Evolutionary conservation across 179 eudicot species (phyloP), one percentile per base, ranked within the genome.

Genomic region (Sideroxylon spinosum): DNA sequence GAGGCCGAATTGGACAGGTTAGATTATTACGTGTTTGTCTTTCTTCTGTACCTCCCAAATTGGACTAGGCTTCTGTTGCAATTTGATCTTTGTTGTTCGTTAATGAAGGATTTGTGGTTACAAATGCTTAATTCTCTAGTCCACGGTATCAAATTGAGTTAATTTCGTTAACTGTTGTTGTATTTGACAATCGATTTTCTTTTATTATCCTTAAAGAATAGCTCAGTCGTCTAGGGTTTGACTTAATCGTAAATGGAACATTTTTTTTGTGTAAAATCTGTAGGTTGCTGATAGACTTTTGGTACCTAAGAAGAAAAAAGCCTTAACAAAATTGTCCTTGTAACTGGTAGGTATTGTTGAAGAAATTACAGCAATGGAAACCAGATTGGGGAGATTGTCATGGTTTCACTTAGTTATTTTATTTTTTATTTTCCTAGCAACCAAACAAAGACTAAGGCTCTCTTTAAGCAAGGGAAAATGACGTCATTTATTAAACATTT

Each of bases 1-100:
- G 62, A 84, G 72, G 82, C 82, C 88, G 12, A 72, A 75, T 71
- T 89, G 84, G 69, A 77, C 82, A 88, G 95, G 97, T 93, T 75
- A 59, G 86, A 65, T 25, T 28, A 53, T 26, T 9, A 8, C 53
- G 77, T 16, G 26, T 29, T 28, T 11, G 9, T 74, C 68, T 44
- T 62, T 14, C 13, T 62, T 73, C 75, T 48, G 13, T 20, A 67
- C 44, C 20, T 46, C 2, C 6, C 46, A 26, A 8, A 37, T 37
- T 37, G 7, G 2, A 52, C 10, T 52, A 52, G 16, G 56, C 3
- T 10, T 52, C 56, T 52, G 13, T 52, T 10, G 56, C 56, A 52
- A 52, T 52, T 52, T 52, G 56, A 7, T 52, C 14, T 52, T 52
- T 14, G 9, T 9, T 9, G 25, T 2, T 56, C 9, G 0, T 28